Percentiles rank a stretch among this genome's conserved stretches.
phyloP scores from a whole-genome alignment of 768 basidiomycete species.

The Termitomyces sp. region DNA sequence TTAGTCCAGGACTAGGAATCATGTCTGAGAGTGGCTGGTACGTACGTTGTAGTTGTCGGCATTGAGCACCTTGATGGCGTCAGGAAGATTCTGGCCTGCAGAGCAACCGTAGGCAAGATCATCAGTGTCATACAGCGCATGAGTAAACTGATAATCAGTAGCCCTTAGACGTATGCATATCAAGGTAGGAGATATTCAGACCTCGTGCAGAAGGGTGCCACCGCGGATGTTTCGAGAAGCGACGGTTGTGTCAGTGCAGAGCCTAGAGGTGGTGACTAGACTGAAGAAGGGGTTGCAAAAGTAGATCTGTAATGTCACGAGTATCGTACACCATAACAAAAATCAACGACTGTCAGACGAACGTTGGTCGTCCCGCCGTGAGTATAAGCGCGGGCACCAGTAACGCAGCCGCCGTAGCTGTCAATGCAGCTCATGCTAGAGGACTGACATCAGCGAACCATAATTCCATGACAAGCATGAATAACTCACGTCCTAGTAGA shows the following conservation, averaged over 20 bases:
- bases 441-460: not conserved
- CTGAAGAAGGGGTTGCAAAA: conserved; percentile 44
- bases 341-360: not conserved
- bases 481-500: conserved; percentile 28
- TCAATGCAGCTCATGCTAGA: conserved; percentile 38
- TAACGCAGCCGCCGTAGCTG: conserved; percentile 28
- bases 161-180: not conserved
- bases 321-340: not conserved
- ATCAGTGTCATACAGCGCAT: conserved; percentile 33
- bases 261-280: conserved; percentile 29
- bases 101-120: conserved; percentile 38
- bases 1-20: not conserved
- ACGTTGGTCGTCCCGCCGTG: conserved; percentile 39
- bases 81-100: conserved; percentile 33
- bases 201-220: conserved; percentile 44
- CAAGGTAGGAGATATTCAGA: not conserved
- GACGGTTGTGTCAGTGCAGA: conserved; percentile 41
- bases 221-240: conserved; percentile 40
- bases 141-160: conserved; percentile 31
- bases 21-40: not conserved
- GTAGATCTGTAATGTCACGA: conserved; percentile 29
- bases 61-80: conserved; percentile 27
- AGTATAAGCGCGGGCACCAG: conserved; percentile 42
- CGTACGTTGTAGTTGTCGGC: conserved; percentile 48
- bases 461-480: not conserved